phyloP scores from a whole-genome alignment of 768 basidiomycete species.

The Auricularia auricula-judae region DNA sequence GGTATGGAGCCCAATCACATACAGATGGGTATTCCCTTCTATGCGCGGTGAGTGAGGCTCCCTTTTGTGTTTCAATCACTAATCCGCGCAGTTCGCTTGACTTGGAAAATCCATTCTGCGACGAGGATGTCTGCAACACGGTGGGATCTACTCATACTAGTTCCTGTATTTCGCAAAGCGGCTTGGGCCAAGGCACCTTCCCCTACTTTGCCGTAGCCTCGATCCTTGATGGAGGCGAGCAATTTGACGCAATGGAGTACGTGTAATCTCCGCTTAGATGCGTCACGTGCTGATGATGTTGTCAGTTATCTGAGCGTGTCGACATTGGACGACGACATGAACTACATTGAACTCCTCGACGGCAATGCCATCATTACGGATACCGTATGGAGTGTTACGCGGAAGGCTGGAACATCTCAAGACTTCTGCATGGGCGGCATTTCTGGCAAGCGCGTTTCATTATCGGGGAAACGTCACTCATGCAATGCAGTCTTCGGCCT shows the following conservation, averaged over 20 bases:
- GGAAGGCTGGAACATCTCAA: neutral
- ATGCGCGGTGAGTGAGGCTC: neutral
- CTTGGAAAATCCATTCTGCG: no score
- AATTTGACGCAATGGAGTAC: no score
- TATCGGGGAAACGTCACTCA: no score
- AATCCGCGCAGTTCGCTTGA: no score
- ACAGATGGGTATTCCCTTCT: neutral
- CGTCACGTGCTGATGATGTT: no score
- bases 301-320: no score
- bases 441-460: neutral
- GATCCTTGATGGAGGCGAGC: neutral
- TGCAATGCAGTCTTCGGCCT: neutral
- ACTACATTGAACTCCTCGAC: neutral
- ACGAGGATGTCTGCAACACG: no score
- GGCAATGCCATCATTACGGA: neutral
- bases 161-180: neutral
- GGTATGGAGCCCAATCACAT: neutral
- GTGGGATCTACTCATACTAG: neutral
- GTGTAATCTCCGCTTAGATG: no score
- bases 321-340: no score
- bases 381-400: neutral
- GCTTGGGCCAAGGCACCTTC: neutral
- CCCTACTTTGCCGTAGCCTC: neutral
- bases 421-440: neutral
- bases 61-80: no score